These are phyloP conservation scores for cucumber (Cucumis sativus) DNA, from an alignment of 306 rosid species.

Conservation along the genomic window DNA sequence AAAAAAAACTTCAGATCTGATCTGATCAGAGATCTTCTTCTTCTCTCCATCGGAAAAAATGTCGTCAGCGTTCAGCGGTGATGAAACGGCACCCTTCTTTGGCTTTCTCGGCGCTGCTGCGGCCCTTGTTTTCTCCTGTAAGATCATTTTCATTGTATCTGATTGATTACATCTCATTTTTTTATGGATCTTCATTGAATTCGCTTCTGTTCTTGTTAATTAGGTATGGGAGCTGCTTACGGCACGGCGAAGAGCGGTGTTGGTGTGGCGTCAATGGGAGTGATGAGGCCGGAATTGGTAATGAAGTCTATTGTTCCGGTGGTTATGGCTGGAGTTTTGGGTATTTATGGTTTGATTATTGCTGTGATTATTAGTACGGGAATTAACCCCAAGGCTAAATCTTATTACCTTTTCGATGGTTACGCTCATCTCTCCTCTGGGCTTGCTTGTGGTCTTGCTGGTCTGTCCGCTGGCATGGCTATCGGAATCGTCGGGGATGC, in stretches of 20 bases:
- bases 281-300: conserved; percentile 63
- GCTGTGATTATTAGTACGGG: conserved; percentile 50
- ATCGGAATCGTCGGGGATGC: conserved; percentile 53
- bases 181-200: too few species aligned
- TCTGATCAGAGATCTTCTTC: too few species aligned
- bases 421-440: conserved; percentile 52
- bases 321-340: conserved; percentile 51
- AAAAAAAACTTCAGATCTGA: too few species aligned
- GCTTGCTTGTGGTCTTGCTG: conserved; percentile 48
- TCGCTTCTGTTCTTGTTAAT: too few species aligned
- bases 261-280: conserved; percentile 79
- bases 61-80: conserved; percentile 48
- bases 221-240: conserved; percentile 71
- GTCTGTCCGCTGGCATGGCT: conserved; percentile 54
- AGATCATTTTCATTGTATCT: too few species aligned
- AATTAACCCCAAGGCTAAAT: conserved; percentile 46
- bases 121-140: conserved; percentile 69
- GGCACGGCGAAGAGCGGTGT: conserved; percentile 78
- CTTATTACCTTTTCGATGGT: conserved; percentile 51
- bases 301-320: conserved; percentile 57
- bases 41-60: not conserved
- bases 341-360: conserved; percentile 43
- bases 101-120: conserved; percentile 76
- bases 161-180: too few species aligned
- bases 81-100: conserved; percentile 80